Evolutionary conservation across 306 rosid genomes (phyloP), one percentile per base, ranked within the genome.

Genomic region (Sicyos baderoa): DNA sequence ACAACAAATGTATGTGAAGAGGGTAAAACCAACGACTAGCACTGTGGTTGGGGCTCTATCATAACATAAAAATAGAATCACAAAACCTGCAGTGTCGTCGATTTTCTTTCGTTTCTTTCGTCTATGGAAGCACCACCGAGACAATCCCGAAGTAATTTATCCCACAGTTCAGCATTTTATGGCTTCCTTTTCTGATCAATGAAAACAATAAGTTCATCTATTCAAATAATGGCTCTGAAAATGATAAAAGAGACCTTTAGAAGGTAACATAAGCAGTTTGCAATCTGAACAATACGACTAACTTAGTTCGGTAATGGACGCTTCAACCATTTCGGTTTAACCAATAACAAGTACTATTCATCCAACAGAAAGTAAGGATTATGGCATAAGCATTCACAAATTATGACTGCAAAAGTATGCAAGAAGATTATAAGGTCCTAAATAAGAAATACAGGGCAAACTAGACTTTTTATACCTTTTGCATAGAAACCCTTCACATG

Each of bases 1-100:
- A 66, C 71, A 22, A 22, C 71, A 7, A 45, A 64, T 19, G 70
- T 64, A 66, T 23, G 71, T 66, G 56, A 48, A 9, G 44, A 58
- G 52, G 40, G 71, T 19, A 35, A 35, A 66, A 66, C 42, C 48
- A 66, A 42, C 22, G 18, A 66, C 22, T 22, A 45, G 37, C 40
- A 45, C 54, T 66, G 71, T 64, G 71, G 27, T 12, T 19, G 35
- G 22, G 71, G 71, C 40, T 66, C 55, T 13, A 66, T 47, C 55
- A 66, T 45, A 66, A 47, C 32, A 59, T 25, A 59, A 29, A 59
- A 35, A 35, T 35, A 35, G 42, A 35, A 27, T 35, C 44, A 27
- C 44, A 59, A 59, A 29, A 29, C 66, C 66, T 59, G 45, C 71
- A 21, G 10, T 9, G 5, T 48, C 42, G 4, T 66, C 7, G 6